phyloP scores from a whole-genome alignment of 768 basidiomycete species.

The Amanita pallidorosea region DNA sequence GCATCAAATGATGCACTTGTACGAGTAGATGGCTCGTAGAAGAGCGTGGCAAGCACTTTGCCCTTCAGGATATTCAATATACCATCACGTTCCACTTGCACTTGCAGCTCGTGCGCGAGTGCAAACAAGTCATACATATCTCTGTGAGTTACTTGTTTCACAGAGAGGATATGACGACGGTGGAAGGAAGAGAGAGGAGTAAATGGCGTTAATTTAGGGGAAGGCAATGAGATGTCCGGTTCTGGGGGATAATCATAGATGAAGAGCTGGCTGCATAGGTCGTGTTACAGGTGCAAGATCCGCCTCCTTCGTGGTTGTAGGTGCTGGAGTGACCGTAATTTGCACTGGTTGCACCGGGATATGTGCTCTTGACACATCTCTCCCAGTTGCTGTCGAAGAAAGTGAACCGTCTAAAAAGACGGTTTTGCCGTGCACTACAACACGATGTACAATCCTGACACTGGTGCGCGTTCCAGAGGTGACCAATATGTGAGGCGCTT shows the following conservation, averaged over 20 bases:
- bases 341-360: neutral
- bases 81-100: slow-evolving; percentile 89
- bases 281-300: neutral
- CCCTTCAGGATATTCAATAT: slow-evolving; percentile 84
- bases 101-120: slow-evolving; percentile 92
- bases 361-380: slow-evolving; percentile 60
- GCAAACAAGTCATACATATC: slow-evolving; percentile 93
- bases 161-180: slow-evolving; percentile 85
- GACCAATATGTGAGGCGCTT: slow-evolving; percentile 61
- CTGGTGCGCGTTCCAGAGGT: slow-evolving; percentile 53
- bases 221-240: slow-evolving; percentile 25
- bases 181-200: slow-evolving; percentile 81
- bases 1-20: slow-evolving; percentile 96
- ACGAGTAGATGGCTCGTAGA: slow-evolving; percentile 96
- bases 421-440: slow-evolving; percentile 83
- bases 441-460: slow-evolving; percentile 82
- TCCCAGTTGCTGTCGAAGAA: slow-evolving; percentile 47
- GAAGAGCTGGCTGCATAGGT: neutral
- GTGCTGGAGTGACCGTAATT: neutral
- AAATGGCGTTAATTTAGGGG: slow-evolving; percentile 26
- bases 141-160: slow-evolving; percentile 84
- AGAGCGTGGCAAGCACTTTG: slow-evolving; percentile 81
- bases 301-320: slow-evolving; percentile 6
- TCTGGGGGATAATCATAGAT: slow-evolving; percentile 5
- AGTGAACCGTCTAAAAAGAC: slow-evolving; percentile 80